Conservation (phyloP, 2,329 filamentous ascomycete genomes). For the Penicillium sp. region DNA sequence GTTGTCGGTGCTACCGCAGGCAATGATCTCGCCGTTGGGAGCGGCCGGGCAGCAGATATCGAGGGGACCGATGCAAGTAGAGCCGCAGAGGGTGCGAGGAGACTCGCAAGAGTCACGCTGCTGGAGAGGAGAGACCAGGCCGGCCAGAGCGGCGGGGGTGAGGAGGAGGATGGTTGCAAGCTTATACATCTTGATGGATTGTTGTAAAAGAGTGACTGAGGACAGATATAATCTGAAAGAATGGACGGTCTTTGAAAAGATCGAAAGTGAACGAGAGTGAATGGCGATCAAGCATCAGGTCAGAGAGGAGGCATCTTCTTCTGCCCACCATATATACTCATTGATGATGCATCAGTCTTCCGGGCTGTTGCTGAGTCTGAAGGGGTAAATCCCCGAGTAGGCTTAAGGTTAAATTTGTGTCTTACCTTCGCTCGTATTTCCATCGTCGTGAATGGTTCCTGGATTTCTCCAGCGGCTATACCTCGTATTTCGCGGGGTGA, state of each 20-base stretch:
- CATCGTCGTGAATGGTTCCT: neutral
- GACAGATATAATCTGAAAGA: neutral
- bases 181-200: slow-evolving; percentile 1
- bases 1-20: neutral
- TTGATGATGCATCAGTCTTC: neutral
- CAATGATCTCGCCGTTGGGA: neutral
- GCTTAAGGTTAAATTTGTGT: neutral
- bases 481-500: slow-evolving; percentile 1
- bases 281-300: neutral
- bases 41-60: neutral
- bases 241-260: neutral
- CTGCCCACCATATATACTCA: neutral
- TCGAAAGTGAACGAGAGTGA: neutral
- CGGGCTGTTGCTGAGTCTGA: neutral
- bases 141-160: neutral
- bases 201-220: neutral
- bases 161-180: neutral
- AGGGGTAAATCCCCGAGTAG: neutral
- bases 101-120: neutral
- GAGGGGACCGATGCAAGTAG: neutral
- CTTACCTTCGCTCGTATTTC: neutral
- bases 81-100: neutral
- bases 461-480: neutral
- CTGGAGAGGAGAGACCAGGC: neutral
- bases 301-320: neutral